Base-by-base conservation (phyloP, 345 rosid species). In the Citrus glauca region DNA sequence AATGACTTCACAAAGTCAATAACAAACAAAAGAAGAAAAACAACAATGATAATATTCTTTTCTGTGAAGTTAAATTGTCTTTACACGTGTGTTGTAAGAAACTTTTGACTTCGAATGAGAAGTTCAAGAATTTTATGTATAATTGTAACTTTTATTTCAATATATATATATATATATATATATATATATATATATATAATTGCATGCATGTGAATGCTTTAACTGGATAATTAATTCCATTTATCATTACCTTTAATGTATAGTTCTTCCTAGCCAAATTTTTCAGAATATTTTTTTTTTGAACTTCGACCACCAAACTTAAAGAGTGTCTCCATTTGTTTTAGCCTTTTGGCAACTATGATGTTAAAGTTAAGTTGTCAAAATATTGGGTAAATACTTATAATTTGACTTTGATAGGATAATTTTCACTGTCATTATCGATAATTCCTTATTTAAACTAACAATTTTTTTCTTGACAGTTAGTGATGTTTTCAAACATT, bases 1-100 rank as follows among this genome's bases (percentile, higher is more conserved):
- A 16, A 48, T 45, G 62, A 76, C 56, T 55, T 13, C 32, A 7
- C 50, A 57, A 76, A 66, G 79, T 76, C 79, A 76, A 76, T 25
- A 61, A 61, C 66, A 42, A 61, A 27, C 38, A 25, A 40, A 69
- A 68, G 55, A 35, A 42, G 57, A 42, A 42, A 24, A 14, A 16
- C 25, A 66, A 59, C 48, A 37, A 33, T 57, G 14, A 35, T 35
- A 50, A 27, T 25, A 71, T 53, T 71, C 27, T 55, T 71, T 42
- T 69, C 25, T 45, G 33, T 25, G 14, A 27, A 71, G 20, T 30
- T 71, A 42, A 74, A 9, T 62, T 27, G 69, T 62, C 69, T 74
- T 74, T 62, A 20, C 77, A 74, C 69, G 60, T 74, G 38, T 33
- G 57, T 74, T 42, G 59, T 25, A 9, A 50, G 14, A 48, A 53